Conservation (phyloP, 2,329 filamentous ascomycete species). For the Trichoderma atrobrunneum region DNA sequence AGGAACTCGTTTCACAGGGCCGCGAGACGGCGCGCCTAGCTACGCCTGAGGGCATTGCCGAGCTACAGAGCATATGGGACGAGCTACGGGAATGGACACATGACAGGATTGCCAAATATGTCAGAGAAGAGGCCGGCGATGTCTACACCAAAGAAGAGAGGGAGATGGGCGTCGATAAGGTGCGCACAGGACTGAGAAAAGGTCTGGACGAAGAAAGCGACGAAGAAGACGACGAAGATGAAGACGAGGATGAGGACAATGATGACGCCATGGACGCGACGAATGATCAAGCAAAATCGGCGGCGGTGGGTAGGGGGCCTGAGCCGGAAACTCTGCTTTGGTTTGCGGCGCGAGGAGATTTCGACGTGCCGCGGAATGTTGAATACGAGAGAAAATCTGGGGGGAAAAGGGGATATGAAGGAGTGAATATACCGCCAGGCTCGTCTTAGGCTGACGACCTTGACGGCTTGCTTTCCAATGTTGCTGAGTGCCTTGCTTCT, state of each 20-base stretch:
- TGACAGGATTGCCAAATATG: conserved; percentile 41
- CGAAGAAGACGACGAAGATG: conserved; percentile 59
- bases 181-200: conserved; percentile 67
- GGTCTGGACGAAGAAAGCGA: conserved; percentile 50
- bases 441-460: conserved; percentile 14
- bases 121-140: conserved; percentile 49
- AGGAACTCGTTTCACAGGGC: conserved; percentile 67
- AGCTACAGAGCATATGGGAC: conserved; percentile 57
- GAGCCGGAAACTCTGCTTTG: conserved; percentile 49
- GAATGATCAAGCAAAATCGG: conserved; percentile 24
- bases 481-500: not conserved
- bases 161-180: conserved; percentile 62
- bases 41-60: conserved; percentile 43
- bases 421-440: conserved; percentile 33
- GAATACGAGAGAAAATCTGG: conserved; percentile 41
- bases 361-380: conserved; percentile 44
- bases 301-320: conserved; percentile 33
- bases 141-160: conserved; percentile 71
- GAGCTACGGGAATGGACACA: conserved; percentile 43
- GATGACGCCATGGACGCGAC: conserved; percentile 29
- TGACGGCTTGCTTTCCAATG: not conserved
- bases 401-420: conserved; percentile 34
- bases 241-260: conserved; percentile 44
- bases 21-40: conserved; percentile 44
- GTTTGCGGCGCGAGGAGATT: conserved; percentile 45